Base-by-base conservation (phyloP, 495 filamentous ascomycete species). In the Aspergillus indologenus region DNA sequence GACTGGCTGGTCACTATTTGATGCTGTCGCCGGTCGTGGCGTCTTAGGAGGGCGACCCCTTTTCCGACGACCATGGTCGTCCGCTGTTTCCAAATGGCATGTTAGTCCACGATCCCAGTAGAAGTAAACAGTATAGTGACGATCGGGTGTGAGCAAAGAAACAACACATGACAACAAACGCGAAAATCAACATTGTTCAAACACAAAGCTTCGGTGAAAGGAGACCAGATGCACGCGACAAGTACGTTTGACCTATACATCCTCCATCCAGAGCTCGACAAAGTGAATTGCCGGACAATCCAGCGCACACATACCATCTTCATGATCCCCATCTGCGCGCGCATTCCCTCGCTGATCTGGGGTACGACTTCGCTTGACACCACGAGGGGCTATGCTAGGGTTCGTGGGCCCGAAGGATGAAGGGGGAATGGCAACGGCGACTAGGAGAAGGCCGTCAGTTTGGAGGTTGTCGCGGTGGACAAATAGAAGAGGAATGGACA, bases 351-450 rank as follows among this genome's bases (percentile, higher is more conserved):
- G 86, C 64, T 79, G 79, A 64, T 95, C 90, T 65, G 91, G 92
- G 54, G 94, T 96, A 57, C 91, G 91, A 84, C 90, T 94, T 75
- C 94, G 86, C 80, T 98, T 98, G 69, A 90, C 73, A 61, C 92
- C 91, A 71, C 94, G 87, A 62, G 91, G 84, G 59, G 69, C 81
- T 51, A 71, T 71, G 66, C 81, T 80, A 19, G 74, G 74, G 61
- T 79, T 78, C 65, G 78, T 75, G 61, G 72, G 68, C 62, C 78
- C 66, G 68, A 73, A 68, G 21, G 78, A 69, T 51, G 75, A 69
- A 53, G 73, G 65, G 59, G 79, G 76, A 56, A 82, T 66, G 50
- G 67, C 62, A 57, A 68, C 68, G 67, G 71, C 69, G 57, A 77
- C 71, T 74, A 77, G 68, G 63, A 74, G 59, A 71, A 64, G 65